Conservation (phyloP, 495 filamentous ascomycete species). For the Bombardia bombarda region DNA sequence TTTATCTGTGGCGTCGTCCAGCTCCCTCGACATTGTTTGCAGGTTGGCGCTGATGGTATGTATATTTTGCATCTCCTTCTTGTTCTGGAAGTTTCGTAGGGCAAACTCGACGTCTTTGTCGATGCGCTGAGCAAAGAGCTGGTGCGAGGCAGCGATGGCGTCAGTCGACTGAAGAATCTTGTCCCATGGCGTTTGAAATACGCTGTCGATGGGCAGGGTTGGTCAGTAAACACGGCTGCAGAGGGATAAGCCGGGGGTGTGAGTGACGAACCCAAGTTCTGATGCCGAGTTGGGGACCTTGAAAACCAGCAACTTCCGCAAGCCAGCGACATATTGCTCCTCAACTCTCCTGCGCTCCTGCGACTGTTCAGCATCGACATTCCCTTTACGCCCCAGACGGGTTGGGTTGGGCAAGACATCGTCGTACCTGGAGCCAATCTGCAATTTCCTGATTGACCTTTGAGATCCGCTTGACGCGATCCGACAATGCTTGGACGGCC, state of each 20-base stretch:
- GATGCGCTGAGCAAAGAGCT: slow-evolving; percentile 72
- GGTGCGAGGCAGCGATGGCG: slow-evolving; percentile 74
- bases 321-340: slow-evolving; percentile 76
- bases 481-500: slow-evolving; percentile 75
- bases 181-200: slow-evolving; percentile 89
- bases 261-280: slow-evolving; percentile 68
- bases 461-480: slow-evolving; percentile 80
- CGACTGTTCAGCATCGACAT: slow-evolving; percentile 15
- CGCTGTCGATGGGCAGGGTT: slow-evolving; percentile 40
- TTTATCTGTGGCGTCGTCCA: slow-evolving; percentile 79
- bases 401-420: background rate
- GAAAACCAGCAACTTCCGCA: slow-evolving; percentile 72
- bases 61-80: slow-evolving; percentile 74
- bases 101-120: slow-evolving; percentile 87
- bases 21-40: slow-evolving; percentile 67
- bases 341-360: slow-evolving; percentile 92
- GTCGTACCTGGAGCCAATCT: slow-evolving; percentile 87
- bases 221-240: too few relatives aligned
- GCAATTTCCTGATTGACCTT: slow-evolving; percentile 87
- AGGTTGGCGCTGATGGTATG: slow-evolving; percentile 77
- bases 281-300: slow-evolving; percentile 62
- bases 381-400: background rate
- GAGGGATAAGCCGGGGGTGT: slow-evolving; percentile 8
- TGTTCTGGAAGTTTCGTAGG: slow-evolving; percentile 63
- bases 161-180: slow-evolving; percentile 78